These are phyloP conservation scores for Aspergillus hancockii DNA, from an alignment of 495 filamentous ascomycete species.

Conservation along the genomic window DNA sequence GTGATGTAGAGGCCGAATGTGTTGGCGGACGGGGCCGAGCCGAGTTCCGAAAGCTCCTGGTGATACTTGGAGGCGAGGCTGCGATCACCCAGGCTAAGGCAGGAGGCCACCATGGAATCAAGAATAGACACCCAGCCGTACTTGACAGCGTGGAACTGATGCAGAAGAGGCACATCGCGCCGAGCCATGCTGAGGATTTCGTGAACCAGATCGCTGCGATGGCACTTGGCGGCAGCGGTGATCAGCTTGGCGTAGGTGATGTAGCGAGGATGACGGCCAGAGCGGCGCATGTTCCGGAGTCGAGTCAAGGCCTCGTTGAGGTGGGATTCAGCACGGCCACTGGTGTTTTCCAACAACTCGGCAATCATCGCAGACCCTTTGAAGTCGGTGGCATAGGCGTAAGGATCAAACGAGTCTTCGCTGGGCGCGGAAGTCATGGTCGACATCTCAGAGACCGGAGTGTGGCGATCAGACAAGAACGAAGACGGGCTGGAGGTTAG, in stretches of 20 bases:
- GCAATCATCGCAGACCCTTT: slow-evolving; percentile 87
- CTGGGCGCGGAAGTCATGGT: slow-evolving; percentile 46
- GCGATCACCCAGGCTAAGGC: slow-evolving; percentile 80
- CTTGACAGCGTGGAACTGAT: slow-evolving; percentile 78
- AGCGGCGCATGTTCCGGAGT: slow-evolving; percentile 89
- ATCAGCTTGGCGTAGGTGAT: slow-evolving; percentile 96
- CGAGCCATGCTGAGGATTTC: slow-evolving; percentile 88
- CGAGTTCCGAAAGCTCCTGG: slow-evolving; percentile 83
- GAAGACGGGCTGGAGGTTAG: slow-evolving; percentile 36
- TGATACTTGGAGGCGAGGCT: slow-evolving; percentile 80
- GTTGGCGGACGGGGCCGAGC: slow-evolving; percentile 89
- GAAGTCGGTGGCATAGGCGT: slow-evolving; percentile 85
- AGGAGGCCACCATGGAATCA: slow-evolving; percentile 94
- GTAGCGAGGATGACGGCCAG: slow-evolving; percentile 88
- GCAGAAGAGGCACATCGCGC: slow-evolving; percentile 78
- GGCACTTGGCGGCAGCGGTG: slow-evolving; percentile 79
- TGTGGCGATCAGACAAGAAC: slow-evolving; percentile 37
- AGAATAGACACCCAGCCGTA: slow-evolving; percentile 95
- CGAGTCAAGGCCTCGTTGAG: slow-evolving; percentile 79
- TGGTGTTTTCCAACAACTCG: slow-evolving; percentile 77
- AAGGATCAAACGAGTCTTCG: slow-evolving; percentile 86
- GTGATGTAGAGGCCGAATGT: slow-evolving; percentile 98
- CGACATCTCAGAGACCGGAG: slow-evolving; percentile 43
- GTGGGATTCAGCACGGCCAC: slow-evolving; percentile 63
- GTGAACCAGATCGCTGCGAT: slow-evolving; percentile 74